Evolutionary conservation across 2,329 filamentous ascomycete genomes (phyloP), one percentile per base, ranked within the genome.

Genomic region (Trichoderma atroviride): DNA sequence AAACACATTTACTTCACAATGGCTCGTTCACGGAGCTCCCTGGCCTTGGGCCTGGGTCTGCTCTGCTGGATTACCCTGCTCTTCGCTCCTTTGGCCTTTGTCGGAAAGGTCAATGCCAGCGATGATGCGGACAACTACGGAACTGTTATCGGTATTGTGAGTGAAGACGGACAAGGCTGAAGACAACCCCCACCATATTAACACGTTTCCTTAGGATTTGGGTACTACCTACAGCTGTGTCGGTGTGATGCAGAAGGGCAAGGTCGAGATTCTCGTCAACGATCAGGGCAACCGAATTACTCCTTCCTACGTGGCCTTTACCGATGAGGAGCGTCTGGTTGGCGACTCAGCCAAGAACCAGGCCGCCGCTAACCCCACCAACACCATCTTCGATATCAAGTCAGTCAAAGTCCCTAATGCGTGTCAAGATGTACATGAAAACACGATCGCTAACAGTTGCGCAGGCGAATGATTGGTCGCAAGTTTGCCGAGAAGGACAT

Each of bases 261-360:
- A 95, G 84, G 93, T 97, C 76, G 93, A 97, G 79, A 97, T 97
- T 84, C 87, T 97, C 76, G 92, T 93, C 83, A 97, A 97, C 86
- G 93, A 97, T 83, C 94, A 97, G 87, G 93, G 93, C 87, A 94
- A 97, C 89, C 92, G 93, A 86, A 97, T 97, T 76, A 97, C 94
- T 76, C 94, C 94, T 68, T 97, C 93, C 73, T 97, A 96, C 83
- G 94, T 97, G 80, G 94, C 93, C 78, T 97, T 97, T 83, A 98
- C 94, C 82, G 94, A 98, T 77, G 94, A 97, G 73, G 96, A 98
- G 84, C 91, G 96, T 80, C 87, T 99, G 75, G 94, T 99, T 75
- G 96, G 96, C 87, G 96, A 99, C 83, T 93, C 96, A 78, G 94
- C 94, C 78, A 97, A 97, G 91, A 96, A 97, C 85, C 94, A 97